Base-by-base conservation (phyloP, 345 rosid genomes). In the Camelina laxa region DNA sequence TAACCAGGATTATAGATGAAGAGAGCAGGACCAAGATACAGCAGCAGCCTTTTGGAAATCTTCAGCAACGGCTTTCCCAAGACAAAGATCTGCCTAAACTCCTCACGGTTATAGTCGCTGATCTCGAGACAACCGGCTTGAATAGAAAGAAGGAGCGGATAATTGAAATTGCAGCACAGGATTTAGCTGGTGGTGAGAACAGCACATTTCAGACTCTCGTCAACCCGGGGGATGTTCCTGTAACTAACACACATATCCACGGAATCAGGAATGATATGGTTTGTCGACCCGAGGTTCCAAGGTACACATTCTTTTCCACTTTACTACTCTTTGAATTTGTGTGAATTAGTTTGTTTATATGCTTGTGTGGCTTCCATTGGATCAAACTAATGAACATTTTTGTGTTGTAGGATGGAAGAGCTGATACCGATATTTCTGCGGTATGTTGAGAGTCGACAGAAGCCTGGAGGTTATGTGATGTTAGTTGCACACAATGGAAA, bases 141-240 rank as follows among this genome's bases (percentile, higher is more conserved):
- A 80, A 82, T 74, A 75, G 91, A 73, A 75, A 55, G 53, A 67
- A 72, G 0, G 93, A 82, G 1, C 67, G 86, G 30, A 90, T 95
- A 3, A 83, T 95, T 31, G 99, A 92, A 88, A 84, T 95, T 66
- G 97, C 91, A 7, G 69, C 84, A 12, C 92, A 86, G 76, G 99
- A 95, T 87, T 83, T 95, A 44, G 75, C 80, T 1, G 98, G 99
- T 61, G 98, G 98, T 67, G 77, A 82, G 78, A 83, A 90, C 76
- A 88, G 99, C 84, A 90, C 97, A 44, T 92, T 95, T 54, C 88
- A 90, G 80, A 85, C 92, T 0, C 85, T 95, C 9, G 81, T 95
- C 17, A 90, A 95, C 82, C 99, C 98, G 0, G 89, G 73, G n/a
- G 6, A 3, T 16, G 65, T 87, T 9, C 59, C 19, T 69, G 82